Evolutionary conservation across 108 stramenopile genomes (phyloP).

Genomic region (Cyclostephanos invisitatus): DNA sequence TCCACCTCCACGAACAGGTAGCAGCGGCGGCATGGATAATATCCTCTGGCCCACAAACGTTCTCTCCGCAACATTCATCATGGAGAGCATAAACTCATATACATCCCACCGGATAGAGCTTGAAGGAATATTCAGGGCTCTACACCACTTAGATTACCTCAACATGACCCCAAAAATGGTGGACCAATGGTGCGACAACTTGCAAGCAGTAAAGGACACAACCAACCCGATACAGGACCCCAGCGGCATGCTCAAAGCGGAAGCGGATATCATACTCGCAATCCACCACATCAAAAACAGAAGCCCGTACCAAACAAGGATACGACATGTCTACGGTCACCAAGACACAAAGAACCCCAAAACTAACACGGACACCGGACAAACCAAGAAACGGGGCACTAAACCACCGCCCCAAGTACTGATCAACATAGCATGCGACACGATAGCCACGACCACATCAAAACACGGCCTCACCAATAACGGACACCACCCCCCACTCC

Average conservation of each 20-base stretch:
- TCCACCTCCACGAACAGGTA: background rate
- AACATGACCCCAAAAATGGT: no score
- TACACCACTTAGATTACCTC: slow-evolving; percentile 5
- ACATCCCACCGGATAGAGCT: no score
- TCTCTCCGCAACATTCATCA: slow-evolving; percentile 7
- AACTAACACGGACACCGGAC: no score
- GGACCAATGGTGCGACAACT: slow-evolving; percentile 14
- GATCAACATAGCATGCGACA: no score
- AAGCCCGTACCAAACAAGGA: background rate
- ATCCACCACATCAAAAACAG: background rate
- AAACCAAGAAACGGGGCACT: no score
- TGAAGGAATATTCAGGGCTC: slow-evolving; percentile 3
- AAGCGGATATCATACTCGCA: no score
- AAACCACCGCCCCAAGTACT: no score
- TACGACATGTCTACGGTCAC: slow-evolving; percentile 10
- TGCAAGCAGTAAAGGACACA: background rate
- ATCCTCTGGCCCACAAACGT: background rate
- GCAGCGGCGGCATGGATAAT: slow-evolving; percentile 28
- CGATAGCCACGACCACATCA: no score
- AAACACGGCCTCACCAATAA: no score
- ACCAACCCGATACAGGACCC: background rate
- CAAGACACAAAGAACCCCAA: no score
- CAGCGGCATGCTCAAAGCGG: slow-evolving; percentile 3
- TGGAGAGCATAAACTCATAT: no score
- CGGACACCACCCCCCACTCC: no score